Base-by-base conservation (phyloP, 441 rosid species). In the Manihot esculenta region DNA sequence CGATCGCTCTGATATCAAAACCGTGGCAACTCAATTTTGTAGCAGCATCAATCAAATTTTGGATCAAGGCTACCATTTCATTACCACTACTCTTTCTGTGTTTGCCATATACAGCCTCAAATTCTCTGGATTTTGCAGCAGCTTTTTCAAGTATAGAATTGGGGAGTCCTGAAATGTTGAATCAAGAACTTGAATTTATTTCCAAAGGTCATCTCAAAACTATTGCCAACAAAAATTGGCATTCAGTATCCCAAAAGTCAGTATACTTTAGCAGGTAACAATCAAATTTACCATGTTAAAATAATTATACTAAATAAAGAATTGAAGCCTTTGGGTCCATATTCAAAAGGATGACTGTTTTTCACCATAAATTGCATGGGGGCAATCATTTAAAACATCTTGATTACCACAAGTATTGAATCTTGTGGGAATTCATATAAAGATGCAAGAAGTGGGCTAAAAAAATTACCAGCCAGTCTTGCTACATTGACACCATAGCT, bases 401-500 rank as follows among this genome's bases (percentile, higher is more conserved):
- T 24, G 23, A 51, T 48, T 64, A 67, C 13, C 57, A 9, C 54
- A 18, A 26, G 33, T 48, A 48, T 15, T 45, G 53, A 42, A n/a
- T 56, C 69, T 55, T 58, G 26, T 56, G 42, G 54, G 49, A 51
- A 9, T 41, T 53, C 65, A 62, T 66, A 57, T 64, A 9, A 35
- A 72, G 20, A n/a, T 66, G 58, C 61, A 41, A 21, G 45, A 12
- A 21, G 30, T 9, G 13, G 24, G 42, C 49, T 44, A 76, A 67
- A 61, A 68, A 76, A 27, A 33, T 73, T 86, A 89, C 99, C 99
- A 53, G 98, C 99, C 78, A 95, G 80, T 71, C 97, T 87, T 62
- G 99, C 99, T 80, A 95, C 97, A 66, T 95, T 95, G 76, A 93
- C 95, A 68, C 99, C 98, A 64, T 93, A 91, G 84, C 99, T 95